Percentiles rank a stretch among this genome's conserved stretches.
phyloP scores from a whole-genome alignment of 2,329 filamentous ascomycete species.

The Penicillium capsulatum region DNA sequence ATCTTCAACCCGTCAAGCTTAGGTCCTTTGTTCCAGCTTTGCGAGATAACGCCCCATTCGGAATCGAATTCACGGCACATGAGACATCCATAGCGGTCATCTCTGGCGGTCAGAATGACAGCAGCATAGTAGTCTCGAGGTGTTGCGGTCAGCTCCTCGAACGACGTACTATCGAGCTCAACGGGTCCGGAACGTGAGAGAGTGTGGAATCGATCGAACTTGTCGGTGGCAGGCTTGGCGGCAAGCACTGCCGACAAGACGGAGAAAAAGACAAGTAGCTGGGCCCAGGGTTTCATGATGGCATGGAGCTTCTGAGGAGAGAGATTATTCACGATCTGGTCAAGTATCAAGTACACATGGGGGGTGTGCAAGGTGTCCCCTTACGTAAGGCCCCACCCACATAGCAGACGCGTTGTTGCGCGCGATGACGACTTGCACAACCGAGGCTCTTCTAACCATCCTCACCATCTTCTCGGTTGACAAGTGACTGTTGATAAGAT shows the following conservation, averaged over 20 bases:
- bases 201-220: conserved; percentile 66
- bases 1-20: conserved; percentile 53
- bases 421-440: too few relatives aligned
- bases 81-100: conserved; percentile 75
- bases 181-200: conserved; percentile 66
- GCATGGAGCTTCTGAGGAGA: conserved; percentile 7
- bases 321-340: neutral
- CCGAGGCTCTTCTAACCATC: too few relatives aligned
- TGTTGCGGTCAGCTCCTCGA: conserved; percentile 67
- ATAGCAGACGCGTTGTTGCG: neutral
- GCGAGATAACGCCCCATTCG: conserved; percentile 83
- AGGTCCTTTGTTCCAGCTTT: conserved; percentile 83
- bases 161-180: conserved; percentile 72
- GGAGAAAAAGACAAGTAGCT: conserved; percentile 40
- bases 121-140: conserved; percentile 81
- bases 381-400: conserved; percentile 15
- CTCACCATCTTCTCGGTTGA: too few relatives aligned
- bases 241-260: conserved; percentile 27
- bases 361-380: conserved; percentile 16
- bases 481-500: too few relatives aligned
- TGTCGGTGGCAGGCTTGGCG: conserved; percentile 59
- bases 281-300: conserved; percentile 34
- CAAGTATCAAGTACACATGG: neutral
- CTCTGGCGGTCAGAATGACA: conserved; percentile 81
- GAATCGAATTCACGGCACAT: conserved; percentile 89